phyloP scores from a whole-genome alignment of 306 rosid species.

The Medicago arabica region DNA sequence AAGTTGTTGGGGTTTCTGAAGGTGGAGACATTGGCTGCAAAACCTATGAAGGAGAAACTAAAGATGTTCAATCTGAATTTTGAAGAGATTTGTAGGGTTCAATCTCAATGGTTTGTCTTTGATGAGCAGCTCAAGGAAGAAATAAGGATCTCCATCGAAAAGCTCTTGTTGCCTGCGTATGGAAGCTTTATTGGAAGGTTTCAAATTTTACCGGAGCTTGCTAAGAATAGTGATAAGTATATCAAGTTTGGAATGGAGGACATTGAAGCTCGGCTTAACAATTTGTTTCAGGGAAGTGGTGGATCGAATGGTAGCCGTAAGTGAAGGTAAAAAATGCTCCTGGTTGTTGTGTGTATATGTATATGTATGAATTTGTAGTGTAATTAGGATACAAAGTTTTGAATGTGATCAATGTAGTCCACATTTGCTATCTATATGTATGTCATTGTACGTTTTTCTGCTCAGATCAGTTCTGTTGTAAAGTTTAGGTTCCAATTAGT shows the following conservation, averaged over 20 bases:
- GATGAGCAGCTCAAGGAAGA: constrained; percentile 71
- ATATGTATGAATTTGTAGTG: constrained; percentile 40
- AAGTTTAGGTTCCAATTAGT: constrained; percentile 13
- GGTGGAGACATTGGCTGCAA: constrained; percentile 53
- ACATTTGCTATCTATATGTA: constrained; percentile 22
- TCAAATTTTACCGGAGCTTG: constrained; percentile 40
- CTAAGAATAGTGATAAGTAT: constrained; percentile 58
- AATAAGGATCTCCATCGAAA: constrained; percentile 55
- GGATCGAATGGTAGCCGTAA: constrained; percentile 65
- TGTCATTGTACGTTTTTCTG: constrained; percentile 23
- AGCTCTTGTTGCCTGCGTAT: constrained; percentile 63
- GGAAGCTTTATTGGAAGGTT: constrained; percentile 63
- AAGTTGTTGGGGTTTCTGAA: constrained; percentile 64
- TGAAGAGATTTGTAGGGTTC: constrained; percentile 26
- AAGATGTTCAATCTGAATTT: constrained; percentile 49
- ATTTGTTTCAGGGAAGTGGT: constrained; percentile 49
- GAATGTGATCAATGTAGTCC: constrained; percentile 28
- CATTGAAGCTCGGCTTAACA: constrained; percentile 56
- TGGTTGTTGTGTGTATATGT: constrained; percentile 34
- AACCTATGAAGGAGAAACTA: constrained; percentile 71
- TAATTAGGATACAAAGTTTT: constrained; percentile 39
- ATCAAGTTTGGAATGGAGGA: constrained; percentile 57
- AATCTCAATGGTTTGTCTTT: constrained; percentile 37
- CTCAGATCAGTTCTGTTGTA: background rate
- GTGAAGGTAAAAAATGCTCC: constrained; percentile 49